Percentiles rank a stretch among this genome's conserved stretches.
These are phyloP conservation scores for Erucastrum elatum DNA, from an alignment of 345 rosid species.

Conservation along the genomic window DNA sequence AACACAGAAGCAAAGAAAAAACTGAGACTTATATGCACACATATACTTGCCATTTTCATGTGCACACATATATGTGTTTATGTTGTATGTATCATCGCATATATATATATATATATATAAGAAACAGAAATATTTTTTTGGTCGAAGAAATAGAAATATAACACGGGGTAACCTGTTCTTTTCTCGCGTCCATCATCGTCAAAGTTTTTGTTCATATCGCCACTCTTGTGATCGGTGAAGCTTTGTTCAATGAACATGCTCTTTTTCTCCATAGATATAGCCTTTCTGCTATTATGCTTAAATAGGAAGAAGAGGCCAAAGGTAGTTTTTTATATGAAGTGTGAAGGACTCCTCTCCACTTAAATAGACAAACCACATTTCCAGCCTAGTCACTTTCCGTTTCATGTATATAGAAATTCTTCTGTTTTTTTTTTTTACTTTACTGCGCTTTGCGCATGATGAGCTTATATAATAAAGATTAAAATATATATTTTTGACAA, in stretches of 20 bases:
- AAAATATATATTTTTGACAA: no score
- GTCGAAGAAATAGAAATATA: background rate
- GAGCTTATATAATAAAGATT: no score
- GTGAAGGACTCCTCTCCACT: conserved; percentile 30
- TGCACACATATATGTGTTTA: background rate
- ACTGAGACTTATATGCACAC: background rate
- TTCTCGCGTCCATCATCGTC: conserved; percentile 74
- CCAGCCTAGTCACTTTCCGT: conserved; percentile 7
- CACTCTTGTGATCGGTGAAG: conserved; percentile 35
- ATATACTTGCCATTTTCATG: background rate
- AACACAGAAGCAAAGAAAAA: background rate
- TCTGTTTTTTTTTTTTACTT: conserved; percentile 11
- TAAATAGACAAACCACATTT: conserved; percentile 32
- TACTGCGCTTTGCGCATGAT: background rate
- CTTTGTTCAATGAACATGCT: conserved; percentile 46
- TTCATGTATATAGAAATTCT: background rate
- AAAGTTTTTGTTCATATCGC: conserved; percentile 44
- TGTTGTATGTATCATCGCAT: background rate
- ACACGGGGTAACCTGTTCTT: conserved; percentile 55
- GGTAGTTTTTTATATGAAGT: conserved; percentile 1
- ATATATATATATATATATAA: background rate
- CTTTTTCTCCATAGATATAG: conserved; percentile 38
- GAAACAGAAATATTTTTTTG: background rate
- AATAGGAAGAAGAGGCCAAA: conserved; percentile 15
- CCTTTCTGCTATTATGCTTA: conserved; percentile 3